Evolutionary conservation across 108 stramenopile species (phyloP).

Genomic region (Stephanodiscus minutulus): DNA sequence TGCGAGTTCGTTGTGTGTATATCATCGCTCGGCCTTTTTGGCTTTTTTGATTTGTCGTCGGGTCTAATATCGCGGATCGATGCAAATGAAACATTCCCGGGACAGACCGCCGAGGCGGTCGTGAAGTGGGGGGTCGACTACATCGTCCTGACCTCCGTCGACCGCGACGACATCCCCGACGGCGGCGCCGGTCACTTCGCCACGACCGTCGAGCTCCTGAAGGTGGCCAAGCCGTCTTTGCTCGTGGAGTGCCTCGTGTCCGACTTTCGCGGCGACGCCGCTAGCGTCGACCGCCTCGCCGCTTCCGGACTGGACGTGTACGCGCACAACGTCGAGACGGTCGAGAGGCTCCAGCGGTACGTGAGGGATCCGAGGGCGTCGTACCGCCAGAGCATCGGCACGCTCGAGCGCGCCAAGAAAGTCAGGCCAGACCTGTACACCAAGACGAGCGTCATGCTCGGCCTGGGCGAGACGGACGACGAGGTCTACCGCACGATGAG

Average conservation of each 20-base stretch:
- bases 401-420: conserved; percentile 89
- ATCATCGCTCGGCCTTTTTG: too few relatives aligned
- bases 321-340: conserved; percentile 99
- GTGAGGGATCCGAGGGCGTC: conserved; percentile 93
- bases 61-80: too few relatives aligned
- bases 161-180: conserved; percentile 96
- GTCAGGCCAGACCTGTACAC: conserved; percentile 81
- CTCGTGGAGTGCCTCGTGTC: conserved; percentile 97
- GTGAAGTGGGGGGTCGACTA: conserved; percentile 97
- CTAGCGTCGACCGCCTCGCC: conserved; percentile 81
- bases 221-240: conserved; percentile 85
- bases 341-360: conserved; percentile 88
- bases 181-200: conserved; percentile 97
- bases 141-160: conserved; percentile 95
- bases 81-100: background rate
- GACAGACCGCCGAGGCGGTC: conserved; percentile 85
- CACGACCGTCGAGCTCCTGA: conserved; percentile 90
- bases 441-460: conserved; percentile 97
- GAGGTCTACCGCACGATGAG: conserved; percentile 95
- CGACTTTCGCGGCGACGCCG: conserved; percentile 91
- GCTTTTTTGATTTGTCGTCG: too few relatives aligned
- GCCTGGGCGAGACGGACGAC: conserved; percentile 97
- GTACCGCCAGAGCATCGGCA: conserved; percentile 90
- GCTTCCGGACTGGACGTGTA: conserved; percentile 97
- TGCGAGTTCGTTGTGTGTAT: too few relatives aligned